Percentiles rank a stretch among this genome's conserved stretches.
Conservation (phyloP, 2,329 filamentous ascomycete species). For the Rhytidhysteron rufulum region DNA sequence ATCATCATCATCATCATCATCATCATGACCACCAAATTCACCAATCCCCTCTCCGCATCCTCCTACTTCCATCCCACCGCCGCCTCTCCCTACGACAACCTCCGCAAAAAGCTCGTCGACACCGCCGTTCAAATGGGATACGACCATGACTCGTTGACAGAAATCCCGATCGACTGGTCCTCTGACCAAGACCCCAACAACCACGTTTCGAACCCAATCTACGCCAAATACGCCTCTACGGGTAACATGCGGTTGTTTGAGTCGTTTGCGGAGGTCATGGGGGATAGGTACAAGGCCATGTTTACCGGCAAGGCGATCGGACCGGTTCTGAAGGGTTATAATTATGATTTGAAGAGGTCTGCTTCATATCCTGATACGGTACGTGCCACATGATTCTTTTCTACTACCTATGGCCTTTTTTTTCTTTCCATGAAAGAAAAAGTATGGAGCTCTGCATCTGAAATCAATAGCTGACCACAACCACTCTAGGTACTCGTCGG, state of each 20-base stretch:
- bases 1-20: not conserved
- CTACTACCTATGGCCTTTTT: too few species aligned
- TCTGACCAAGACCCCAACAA: slow-evolving; percentile 7
- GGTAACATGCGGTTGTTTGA: slow-evolving; percentile 5
- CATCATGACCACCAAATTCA: not conserved
- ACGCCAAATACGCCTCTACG: slow-evolving; percentile 1
- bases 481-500: slow-evolving; percentile 4
- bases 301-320: slow-evolving; percentile 4
- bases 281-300: slow-evolving; percentile 5
- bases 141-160: slow-evolving; percentile 4
- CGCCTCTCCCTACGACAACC: slow-evolving; percentile 1
- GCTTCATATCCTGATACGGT: slow-evolving; percentile 6
- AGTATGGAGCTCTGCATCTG: too few species aligned
- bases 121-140: slow-evolving; percentile 5
- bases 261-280: slow-evolving; percentile 2
- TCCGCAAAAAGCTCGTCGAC: slow-evolving; percentile 1
- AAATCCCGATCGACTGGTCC: slow-evolving; percentile 4
- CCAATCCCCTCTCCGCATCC: slow-evolving; percentile 2
- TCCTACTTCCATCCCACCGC: slow-evolving; percentile 4
- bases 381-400: not conserved
- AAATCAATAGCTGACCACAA: not conserved
- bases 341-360: slow-evolving; percentile 2
- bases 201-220: slow-evolving; percentile 6
- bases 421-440: not conserved
- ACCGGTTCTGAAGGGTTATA: slow-evolving; percentile 3